Conservation (phyloP, 495 filamentous ascomycete species). For the Cudoniella acicularis region DNA sequence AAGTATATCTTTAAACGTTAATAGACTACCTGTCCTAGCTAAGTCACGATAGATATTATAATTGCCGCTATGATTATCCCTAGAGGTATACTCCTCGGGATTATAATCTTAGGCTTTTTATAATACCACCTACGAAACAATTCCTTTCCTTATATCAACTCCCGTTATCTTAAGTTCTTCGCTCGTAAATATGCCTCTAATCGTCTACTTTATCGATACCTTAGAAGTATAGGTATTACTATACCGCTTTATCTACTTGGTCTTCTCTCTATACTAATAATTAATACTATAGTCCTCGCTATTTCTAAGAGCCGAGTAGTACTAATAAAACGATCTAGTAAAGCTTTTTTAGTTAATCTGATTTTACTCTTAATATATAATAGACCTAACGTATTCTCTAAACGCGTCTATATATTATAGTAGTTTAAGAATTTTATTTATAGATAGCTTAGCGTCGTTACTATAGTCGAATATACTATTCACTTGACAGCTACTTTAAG, state of each 20-base stretch:
- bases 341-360: conserved; percentile 18
- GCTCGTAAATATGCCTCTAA: conserved; percentile 14
- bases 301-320: conserved; percentile 10
- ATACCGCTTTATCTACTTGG: conserved; percentile 15
- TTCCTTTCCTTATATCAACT: conserved; percentile 16
- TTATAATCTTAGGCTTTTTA: conserved; percentile 18
- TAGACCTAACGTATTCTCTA: conserved; percentile 16
- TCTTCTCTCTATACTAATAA: conserved; percentile 17
- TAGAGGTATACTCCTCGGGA: conserved; percentile 16
- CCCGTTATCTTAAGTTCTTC: conserved; percentile 13
- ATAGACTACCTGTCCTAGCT: conserved; percentile 11
- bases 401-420: conserved; percentile 10
- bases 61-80: conserved; percentile 14
- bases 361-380: conserved; percentile 13
- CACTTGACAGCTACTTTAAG: conserved; percentile 15
- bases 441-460: conserved; percentile 9
- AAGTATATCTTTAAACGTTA: conserved; percentile 17
- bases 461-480: conserved; percentile 11
- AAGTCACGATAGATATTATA: conserved; percentile 16
- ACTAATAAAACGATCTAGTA: conserved; percentile 14
- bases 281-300: conserved; percentile 14
- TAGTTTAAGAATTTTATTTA: conserved; percentile 20
- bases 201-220: conserved; percentile 11
- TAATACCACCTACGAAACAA: conserved; percentile 15
- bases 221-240: conserved; percentile 15